Percentiles rank a stretch among this genome's conserved stretches.
These are phyloP conservation scores for Favolaschia claudopus DNA, from an alignment of 768 basidiomycete genomes.

Conservation along the genomic window DNA sequence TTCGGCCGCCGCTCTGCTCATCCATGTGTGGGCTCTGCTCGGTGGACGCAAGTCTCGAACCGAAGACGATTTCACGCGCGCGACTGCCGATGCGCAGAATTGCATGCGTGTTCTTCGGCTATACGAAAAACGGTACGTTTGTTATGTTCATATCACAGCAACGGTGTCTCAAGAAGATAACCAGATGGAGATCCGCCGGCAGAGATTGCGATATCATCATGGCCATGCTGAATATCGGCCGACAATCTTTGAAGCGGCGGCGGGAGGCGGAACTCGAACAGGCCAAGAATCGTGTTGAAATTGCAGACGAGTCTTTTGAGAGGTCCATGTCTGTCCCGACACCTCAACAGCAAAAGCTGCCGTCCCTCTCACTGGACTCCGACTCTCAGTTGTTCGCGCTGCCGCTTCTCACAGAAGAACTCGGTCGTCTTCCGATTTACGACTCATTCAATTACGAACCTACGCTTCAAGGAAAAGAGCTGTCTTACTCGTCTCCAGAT, in stretches of 20 bases:
- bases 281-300: no score
- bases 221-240: constrained; percentile 13
- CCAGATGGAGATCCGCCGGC: constrained; percentile 16
- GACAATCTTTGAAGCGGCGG: background rate
- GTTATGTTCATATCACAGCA: background rate
- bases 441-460: constrained; percentile 8
- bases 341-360: no score
- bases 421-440: constrained; percentile 13
- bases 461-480: background rate
- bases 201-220: constrained; percentile 16
- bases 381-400: no score
- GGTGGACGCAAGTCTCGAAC: constrained; percentile 27
- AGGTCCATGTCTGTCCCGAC: no score
- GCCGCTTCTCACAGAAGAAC: constrained; percentile 1
- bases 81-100: constrained; percentile 46
- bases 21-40: constrained; percentile 50
- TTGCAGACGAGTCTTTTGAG: no score
- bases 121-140: constrained; percentile 15
- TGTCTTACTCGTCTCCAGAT: no score
- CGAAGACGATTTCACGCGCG: constrained; percentile 35
- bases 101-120: constrained; percentile 41
- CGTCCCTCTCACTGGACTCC: no score
- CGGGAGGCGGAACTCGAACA: background rate
- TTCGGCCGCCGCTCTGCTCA: constrained; percentile 47
- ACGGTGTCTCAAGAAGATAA: background rate